These are phyloP conservation scores for Boletus edulis DNA, from an alignment of 768 basidiomycete genomes.

Conservation along the genomic window DNA sequence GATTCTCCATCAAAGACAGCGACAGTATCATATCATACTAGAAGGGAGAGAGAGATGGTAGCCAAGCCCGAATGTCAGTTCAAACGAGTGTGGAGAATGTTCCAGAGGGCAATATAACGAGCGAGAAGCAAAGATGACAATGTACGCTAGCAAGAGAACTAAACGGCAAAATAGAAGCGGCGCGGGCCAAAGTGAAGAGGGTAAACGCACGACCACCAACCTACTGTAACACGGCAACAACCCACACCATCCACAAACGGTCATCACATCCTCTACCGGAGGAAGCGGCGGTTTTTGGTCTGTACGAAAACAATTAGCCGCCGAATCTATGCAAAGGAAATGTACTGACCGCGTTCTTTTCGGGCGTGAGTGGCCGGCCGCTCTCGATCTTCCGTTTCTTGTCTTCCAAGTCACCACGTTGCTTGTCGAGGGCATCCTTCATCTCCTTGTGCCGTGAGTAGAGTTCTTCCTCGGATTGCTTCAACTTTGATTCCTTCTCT, in stretches of 20 bases:
- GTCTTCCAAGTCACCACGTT: constrained; percentile 92
- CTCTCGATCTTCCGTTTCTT: constrained; percentile 96
- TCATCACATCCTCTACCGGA: constrained; percentile 25
- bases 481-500: constrained; percentile 98
- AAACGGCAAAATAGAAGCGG: constrained; percentile 38
- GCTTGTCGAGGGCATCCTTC: constrained; percentile 99
- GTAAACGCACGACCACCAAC: constrained; percentile 26
- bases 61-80: constrained; percentile 51
- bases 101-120: constrained; percentile 37
- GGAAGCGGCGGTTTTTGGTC: constrained; percentile 38
- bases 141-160: constrained; percentile 43
- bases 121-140: constrained; percentile 33
- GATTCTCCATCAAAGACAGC: constrained; percentile 37
- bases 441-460: constrained; percentile 99
- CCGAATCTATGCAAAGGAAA: not conserved
- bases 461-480: constrained; percentile 98
- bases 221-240: constrained; percentile 31
- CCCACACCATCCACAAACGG: constrained; percentile 12
- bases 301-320: constrained; percentile 15
- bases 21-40: constrained; percentile 46
- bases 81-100: constrained; percentile 58
- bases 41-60: constrained; percentile 43
- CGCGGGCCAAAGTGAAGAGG: constrained; percentile 27
- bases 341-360: constrained; percentile 77
- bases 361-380: constrained; percentile 92